These are phyloP conservation scores for Iris pallida DNA, from an alignment of 116 monocot genomes.

Conservation along the genomic window DNA sequence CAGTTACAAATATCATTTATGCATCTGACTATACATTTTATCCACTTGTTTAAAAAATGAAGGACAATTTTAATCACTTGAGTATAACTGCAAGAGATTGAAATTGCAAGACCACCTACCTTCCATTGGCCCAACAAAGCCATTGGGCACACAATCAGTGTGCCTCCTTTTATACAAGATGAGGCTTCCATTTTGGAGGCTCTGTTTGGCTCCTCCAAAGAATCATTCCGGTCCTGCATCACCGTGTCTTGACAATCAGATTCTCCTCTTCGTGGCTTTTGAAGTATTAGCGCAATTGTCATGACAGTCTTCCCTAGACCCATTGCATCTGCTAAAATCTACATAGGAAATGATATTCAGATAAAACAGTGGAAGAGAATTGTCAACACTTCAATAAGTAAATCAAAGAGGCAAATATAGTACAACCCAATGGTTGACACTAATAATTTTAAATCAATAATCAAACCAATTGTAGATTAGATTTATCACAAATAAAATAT, in stretches of 20 bases:
- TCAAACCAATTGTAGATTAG: no score
- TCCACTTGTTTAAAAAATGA: no score
- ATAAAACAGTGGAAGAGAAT: background rate
- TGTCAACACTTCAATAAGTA: background rate
- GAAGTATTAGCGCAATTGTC: slow-evolving; percentile 80
- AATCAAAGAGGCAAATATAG: background rate
- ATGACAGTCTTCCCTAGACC: slow-evolving; percentile 94
- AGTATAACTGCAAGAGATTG: background rate
- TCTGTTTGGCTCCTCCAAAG: slow-evolving; percentile 8
- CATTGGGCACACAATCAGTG: slow-evolving; percentile 94
- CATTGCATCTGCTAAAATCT: slow-evolving; percentile 98
- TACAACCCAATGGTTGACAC: no score
- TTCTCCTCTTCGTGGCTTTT: slow-evolving; percentile 41
- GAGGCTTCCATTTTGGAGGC: background rate
- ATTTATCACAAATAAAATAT: no score
- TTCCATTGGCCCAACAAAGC: slow-evolving; percentile 94
- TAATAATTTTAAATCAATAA: no score
- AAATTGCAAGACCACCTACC: slow-evolving; percentile 26
- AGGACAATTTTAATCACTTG: background rate
- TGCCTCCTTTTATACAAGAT: slow-evolving; percentile 57
- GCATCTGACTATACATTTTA: no score
- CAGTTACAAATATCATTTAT: no score
- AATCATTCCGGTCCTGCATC: background rate
- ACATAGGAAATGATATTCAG: slow-evolving; percentile 3
- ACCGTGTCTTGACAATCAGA: slow-evolving; percentile 20